Evolutionary conservation across 208 protist species (phyloP).

Genomic region (Trypanosoma theileri): DNA sequence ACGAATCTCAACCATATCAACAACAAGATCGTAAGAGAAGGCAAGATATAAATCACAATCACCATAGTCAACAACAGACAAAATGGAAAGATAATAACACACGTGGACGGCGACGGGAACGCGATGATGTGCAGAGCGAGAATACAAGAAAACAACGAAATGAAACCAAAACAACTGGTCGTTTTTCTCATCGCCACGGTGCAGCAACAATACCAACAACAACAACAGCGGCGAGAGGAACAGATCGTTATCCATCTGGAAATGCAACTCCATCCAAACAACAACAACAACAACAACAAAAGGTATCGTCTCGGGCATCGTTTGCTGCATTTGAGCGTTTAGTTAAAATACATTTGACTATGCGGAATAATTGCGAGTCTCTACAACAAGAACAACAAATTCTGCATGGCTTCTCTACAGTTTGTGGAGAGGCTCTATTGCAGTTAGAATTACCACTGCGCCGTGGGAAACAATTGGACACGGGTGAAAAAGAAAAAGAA

Average conservation of each 20-base stretch:
- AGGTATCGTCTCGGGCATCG: background rate
- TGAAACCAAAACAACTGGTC: background rate
- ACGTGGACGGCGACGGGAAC: too few species aligned
- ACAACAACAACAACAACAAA: background rate
- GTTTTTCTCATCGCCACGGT: slow-evolving; percentile 23
- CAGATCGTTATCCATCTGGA: background rate
- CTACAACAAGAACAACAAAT: slow-evolving; percentile 33
- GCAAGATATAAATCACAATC: too few species aligned
- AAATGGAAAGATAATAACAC: too few species aligned
- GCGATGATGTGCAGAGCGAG: too few species aligned
- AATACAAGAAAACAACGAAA: background rate
- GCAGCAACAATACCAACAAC: background rate
- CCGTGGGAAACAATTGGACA: background rate
- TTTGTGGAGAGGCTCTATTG: slow-evolving; percentile 39
- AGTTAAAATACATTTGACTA: slow-evolving; percentile 35
- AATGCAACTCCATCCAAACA: too few species aligned
- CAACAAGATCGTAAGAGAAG: too few species aligned
- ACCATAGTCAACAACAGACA: too few species aligned
- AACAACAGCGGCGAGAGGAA: background rate
- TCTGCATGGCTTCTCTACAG: slow-evolving; percentile 30
- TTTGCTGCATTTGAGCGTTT: slow-evolving; percentile 32
- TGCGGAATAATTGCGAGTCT: slow-evolving; percentile 41
- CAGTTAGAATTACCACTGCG: slow-evolving; percentile 24
- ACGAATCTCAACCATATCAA: too few species aligned
- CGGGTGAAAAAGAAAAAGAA: background rate